A percentile compares a stretch with the other conserved stretches of the same genome.
These are phyloP conservation scores for Xanthoconium separans DNA, from an alignment of 1,284 basidiomycete species.

Conservation along the genomic window DNA sequence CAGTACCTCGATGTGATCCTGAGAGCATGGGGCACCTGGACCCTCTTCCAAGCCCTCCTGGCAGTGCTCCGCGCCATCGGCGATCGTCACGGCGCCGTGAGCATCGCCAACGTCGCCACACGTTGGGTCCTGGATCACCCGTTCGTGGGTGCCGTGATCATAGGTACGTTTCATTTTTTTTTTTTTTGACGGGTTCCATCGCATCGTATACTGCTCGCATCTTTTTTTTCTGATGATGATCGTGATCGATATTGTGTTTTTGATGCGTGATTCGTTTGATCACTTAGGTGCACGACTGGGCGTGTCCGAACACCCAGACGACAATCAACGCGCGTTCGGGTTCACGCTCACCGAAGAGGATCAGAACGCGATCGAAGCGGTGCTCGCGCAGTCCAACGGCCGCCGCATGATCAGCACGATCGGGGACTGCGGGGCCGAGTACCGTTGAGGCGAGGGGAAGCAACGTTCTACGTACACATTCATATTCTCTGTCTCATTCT, in stretches of 20 bases:
- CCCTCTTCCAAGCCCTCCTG: slow-evolving; percentile 69
- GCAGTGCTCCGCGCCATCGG: slow-evolving; percentile 59
- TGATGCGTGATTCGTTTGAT: neutral
- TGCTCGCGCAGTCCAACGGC: slow-evolving; percentile 59
- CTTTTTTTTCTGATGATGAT: too few species aligned
- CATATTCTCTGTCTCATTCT: too few species aligned
- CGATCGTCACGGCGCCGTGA: slow-evolving; percentile 62
- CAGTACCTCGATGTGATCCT: slow-evolving; percentile 82
- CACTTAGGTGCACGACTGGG: slow-evolving; percentile 67
- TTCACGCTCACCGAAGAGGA: slow-evolving; percentile 59
- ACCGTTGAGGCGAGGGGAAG: slow-evolving; percentile 54
- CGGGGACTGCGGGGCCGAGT: slow-evolving; percentile 82
- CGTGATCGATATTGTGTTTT: too few species aligned
- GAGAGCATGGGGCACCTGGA: slow-evolving; percentile 75
- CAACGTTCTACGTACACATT: neutral
- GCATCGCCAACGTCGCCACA: slow-evolving; percentile 75
- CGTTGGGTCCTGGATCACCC: slow-evolving; percentile 80
- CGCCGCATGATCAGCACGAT: slow-evolving; percentile 61
- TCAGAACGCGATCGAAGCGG: slow-evolving; percentile 55
- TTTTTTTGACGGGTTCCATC: too few species aligned
- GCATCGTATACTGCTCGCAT: too few species aligned
- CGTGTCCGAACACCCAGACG: slow-evolving; percentile 69
- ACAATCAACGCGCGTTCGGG: slow-evolving; percentile 63
- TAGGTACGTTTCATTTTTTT: slow-evolving; percentile 45
- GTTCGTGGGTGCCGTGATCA: slow-evolving; percentile 75